Percentiles rank a stretch among this genome's conserved stretches.
Conservation (phyloP, 2,329 filamentous ascomycete species). For the Hypoxylon sp. region DNA sequence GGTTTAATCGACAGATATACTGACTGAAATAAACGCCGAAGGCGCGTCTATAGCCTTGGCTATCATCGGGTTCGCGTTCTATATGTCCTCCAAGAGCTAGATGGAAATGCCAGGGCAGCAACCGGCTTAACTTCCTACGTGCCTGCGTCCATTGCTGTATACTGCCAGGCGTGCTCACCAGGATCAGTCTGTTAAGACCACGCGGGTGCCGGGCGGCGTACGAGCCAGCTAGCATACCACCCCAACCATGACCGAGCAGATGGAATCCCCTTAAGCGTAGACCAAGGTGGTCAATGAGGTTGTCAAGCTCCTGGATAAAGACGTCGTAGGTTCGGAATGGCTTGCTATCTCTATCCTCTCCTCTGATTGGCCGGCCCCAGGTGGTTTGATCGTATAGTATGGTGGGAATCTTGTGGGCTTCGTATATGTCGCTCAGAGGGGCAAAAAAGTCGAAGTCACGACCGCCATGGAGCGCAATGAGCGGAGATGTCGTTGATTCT, state of each 20-base stretch:
- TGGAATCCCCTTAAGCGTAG: slow-evolving; percentile 34
- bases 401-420: slow-evolving; percentile 24
- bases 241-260: slow-evolving; percentile 41
- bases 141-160: slow-evolving; percentile 42
- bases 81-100: slow-evolving; percentile 39
- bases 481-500: slow-evolving; percentile 52
- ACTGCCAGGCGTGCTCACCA: slow-evolving; percentile 43
- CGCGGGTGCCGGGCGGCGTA: slow-evolving; percentile 31
- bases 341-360: slow-evolving; percentile 54
- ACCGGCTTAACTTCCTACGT: no score
- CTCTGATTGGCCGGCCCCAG: slow-evolving; percentile 59
- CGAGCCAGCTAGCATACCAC: slow-evolving; percentile 40
- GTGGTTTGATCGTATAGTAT: slow-evolving; percentile 66
- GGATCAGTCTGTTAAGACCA: slow-evolving; percentile 42
- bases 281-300: slow-evolving; percentile 36
- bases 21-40: slow-evolving; percentile 30
- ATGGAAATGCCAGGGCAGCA: slow-evolving; percentile 39
- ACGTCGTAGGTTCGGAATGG: slow-evolving; percentile 44
- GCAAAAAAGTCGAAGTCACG: slow-evolving; percentile 70
- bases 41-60: slow-evolving; percentile 38
- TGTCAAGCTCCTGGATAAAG: slow-evolving; percentile 44
- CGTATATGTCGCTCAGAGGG: slow-evolving; percentile 66
- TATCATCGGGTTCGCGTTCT: slow-evolving; percentile 38
- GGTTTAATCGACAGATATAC: slow-evolving; percentile 42
- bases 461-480: slow-evolving; percentile 40